Conservation (phyloP, 1,284 basidiomycete genomes). For the Ceratobasidium sp. region DNA sequence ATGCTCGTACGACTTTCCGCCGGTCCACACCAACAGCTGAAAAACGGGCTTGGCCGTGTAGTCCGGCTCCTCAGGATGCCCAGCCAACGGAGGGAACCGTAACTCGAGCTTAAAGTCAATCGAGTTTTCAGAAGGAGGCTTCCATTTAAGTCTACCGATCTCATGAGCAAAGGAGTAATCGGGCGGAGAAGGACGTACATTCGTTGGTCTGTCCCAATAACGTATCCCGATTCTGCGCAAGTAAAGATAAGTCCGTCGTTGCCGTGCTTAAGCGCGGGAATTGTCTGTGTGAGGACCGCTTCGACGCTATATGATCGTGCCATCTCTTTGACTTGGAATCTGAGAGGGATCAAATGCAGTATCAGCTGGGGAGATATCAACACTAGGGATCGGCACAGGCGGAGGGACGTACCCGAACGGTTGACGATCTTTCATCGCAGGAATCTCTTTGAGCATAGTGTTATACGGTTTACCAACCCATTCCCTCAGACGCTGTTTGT, state of each 20-base stretch:
- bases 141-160: slow-evolving; percentile 92
- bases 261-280: slow-evolving; percentile 91
- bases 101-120: slow-evolving; percentile 97
- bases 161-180: neutral
- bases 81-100: slow-evolving; percentile 82
- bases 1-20: slow-evolving; percentile 78
- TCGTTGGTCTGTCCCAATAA: slow-evolving; percentile 90
- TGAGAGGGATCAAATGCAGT: slow-evolving; percentile 55
- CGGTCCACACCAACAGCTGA: slow-evolving; percentile 83
- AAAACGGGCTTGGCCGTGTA: slow-evolving; percentile 90
- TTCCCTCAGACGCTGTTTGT: slow-evolving; percentile 78
- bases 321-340: slow-evolving; percentile 90
- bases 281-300: slow-evolving; percentile 85
- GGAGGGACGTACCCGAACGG: slow-evolving; percentile 84
- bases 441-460: slow-evolving; percentile 77
- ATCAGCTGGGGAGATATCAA: neutral
- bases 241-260: slow-evolving; percentile 99
- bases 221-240: slow-evolving; percentile 87
- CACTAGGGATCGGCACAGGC: neutral
- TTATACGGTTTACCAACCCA: slow-evolving; percentile 89
- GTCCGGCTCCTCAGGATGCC: slow-evolving; percentile 76
- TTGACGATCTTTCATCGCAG: slow-evolving; percentile 72
- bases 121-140: slow-evolving; percentile 97
- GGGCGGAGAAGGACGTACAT: slow-evolving; percentile 73
- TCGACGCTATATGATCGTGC: slow-evolving; percentile 90